Conservation (phyloP, 352 stramenopile species). For the Thraustochytrium striatum region DNA sequence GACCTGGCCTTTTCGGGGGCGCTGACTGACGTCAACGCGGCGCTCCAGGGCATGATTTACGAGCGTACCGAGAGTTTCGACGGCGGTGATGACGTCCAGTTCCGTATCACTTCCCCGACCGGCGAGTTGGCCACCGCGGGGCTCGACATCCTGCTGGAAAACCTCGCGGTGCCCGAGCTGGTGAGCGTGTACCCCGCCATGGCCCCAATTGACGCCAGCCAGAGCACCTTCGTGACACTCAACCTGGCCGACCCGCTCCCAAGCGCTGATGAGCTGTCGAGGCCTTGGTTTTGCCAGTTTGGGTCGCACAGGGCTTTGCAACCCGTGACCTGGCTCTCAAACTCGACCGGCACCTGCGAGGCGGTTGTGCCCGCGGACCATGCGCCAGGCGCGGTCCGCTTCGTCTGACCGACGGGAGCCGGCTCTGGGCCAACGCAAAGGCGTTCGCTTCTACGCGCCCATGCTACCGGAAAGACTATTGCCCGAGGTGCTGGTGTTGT, state of each 20-base stretch:
- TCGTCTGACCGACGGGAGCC: not conserved
- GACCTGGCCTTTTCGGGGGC: not conserved
- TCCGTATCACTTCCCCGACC: not conserved
- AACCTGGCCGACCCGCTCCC: not conserved
- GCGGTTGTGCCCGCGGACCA: not conserved
- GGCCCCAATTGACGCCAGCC: not conserved
- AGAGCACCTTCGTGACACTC: not conserved
- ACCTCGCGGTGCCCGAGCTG: not conserved
- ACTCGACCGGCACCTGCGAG: not conserved
- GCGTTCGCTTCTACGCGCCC: too few species aligned
- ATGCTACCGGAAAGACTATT: too few species aligned
- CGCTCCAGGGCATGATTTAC: not conserved
- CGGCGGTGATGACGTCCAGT: not conserved
- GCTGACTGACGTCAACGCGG: slow-evolving; percentile 17
- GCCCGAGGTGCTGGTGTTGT: too few species aligned
- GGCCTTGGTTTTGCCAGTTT: slow-evolving; percentile 3
- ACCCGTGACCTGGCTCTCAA: not conserved
- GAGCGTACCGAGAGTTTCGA: not conserved
- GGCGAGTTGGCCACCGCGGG: not conserved
- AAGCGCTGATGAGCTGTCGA: not conserved
- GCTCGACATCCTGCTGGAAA: slow-evolving; percentile 9
- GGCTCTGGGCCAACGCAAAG: not conserved
- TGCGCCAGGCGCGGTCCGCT: not conserved
- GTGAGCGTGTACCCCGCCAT: not conserved
- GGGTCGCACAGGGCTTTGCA: not conserved